Base-by-base conservation (phyloP, 139 green algal genomes). In the Chlamydomonas urium region DNA sequence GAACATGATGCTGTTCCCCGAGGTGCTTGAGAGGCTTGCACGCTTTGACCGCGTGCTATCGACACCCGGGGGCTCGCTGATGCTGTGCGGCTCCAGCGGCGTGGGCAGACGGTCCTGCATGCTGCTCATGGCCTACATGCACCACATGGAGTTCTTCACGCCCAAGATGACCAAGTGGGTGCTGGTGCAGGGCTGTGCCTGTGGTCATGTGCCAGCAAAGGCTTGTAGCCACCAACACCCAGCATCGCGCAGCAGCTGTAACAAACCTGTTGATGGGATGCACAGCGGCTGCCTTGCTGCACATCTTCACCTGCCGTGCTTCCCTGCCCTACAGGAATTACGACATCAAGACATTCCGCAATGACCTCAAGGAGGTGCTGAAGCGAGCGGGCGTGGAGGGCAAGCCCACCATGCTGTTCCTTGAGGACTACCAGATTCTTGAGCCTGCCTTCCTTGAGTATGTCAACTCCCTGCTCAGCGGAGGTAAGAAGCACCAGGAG, bases 381-480 rank as follows among this genome's bases (percentile, higher is more conserved):
- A 62, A 79, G 17, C 34, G 57, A 3, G 34, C 66, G 31, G 87
- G 85, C 5, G 74, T 92, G 31, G 81, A 92, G 35, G 79, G 73
- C 73, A 82, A 78, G 69, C 75, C 72, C 2, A 37, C 82, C 36
- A 47, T 91, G 72, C 78, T 94, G 31, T 80, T 92, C 47, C 69
- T 96, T 48, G 90, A 95, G 67, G 90, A 95, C 66, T 83, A 90
- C 53, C 87, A 91, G 67, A 38, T 88, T 19, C 45, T 84, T 8
- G 45, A 74, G 17, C 26, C 47, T 1, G 21, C 73, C 37, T 79
- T 93, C 34, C 81, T 92, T 50, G 82, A 92, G 76, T 73, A 74
- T 28, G 50, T 92, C 32, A 91, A 92, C 83, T 75, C 72, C 29
- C 56, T 93, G 65, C 79, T 94, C 21, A 81, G 70, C 38, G 83